Evolutionary conservation across 768 basidiomycete species (phyloP).

Genomic region (Panaeolus cyanescens): DNA sequence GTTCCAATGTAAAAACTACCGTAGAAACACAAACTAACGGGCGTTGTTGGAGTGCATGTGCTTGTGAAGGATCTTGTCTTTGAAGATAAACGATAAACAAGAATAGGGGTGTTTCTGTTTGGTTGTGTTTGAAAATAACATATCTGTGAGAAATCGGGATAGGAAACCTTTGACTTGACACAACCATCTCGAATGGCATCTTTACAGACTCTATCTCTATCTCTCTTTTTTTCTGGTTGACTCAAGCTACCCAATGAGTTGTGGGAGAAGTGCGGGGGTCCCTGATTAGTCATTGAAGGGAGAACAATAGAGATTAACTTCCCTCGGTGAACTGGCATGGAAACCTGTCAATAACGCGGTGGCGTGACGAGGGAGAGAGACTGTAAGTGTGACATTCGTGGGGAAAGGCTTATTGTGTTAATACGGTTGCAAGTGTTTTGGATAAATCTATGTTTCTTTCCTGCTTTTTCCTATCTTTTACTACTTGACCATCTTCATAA

Average conservation of each 20-base stretch:
- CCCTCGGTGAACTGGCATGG: conserved; percentile 16
- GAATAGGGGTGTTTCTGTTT: neutral
- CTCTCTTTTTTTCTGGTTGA: neutral
- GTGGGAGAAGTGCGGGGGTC: conserved; percentile 15
- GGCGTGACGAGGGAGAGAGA: conserved; percentile 21
- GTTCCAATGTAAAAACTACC: conserved; percentile 1
- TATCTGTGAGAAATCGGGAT: too few species aligned
- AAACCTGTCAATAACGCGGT: conserved; percentile 28
- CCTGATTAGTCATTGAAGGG: conserved; percentile 20
- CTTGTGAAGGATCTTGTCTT: neutral
- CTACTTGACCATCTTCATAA: neutral
- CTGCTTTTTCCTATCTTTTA: conserved; percentile 9
- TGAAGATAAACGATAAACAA: neutral
- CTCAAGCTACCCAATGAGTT: neutral
- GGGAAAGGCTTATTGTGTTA: conserved; percentile 21
- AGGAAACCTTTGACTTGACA: neutral
- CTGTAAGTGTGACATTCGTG: conserved; percentile 21
- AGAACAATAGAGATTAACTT: conserved; percentile 25
- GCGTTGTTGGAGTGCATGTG: neutral
- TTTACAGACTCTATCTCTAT: too few species aligned
- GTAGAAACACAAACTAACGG: neutral
- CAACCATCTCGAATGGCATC: neutral
- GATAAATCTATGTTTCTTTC: conserved; percentile 6
- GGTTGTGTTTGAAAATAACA: neutral
- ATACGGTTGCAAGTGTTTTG: conserved; percentile 7